Base-by-base conservation (phyloP, 176 grass and related monocot genomes). In the Rhipidocladum racemiflorum region DNA sequence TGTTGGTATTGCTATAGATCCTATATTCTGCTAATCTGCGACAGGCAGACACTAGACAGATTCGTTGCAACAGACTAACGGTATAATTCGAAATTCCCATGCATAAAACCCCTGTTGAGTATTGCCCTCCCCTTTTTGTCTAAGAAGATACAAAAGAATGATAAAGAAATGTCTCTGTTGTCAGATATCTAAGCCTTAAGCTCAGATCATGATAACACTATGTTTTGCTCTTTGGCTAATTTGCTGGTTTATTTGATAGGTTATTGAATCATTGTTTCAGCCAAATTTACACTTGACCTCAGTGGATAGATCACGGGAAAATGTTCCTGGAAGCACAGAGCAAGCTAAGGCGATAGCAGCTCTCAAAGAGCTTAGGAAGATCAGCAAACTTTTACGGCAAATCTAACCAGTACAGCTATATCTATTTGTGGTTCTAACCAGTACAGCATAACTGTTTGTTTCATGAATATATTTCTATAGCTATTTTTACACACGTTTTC, bases 361-460 rank as follows among this genome's bases (percentile, higher is more conserved):
- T 77, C 59, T 99, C 0, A 66, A 95, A 69, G 80, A 95, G 75
- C 92, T 99, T 46, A 80, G 73, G 74, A 99, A 88, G 75, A 90
- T 99, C 20, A 91, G 92, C 61, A 76, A 86, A 75, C 85, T 88
- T 61, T 60, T 99, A 65, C 54, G 80, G 50, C 71, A 43, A 76
- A 83, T 92, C 29, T 96, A 87, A 96, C 50, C 21, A 28, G 38
- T 63, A 65, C 46, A 65, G 15, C 36, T 81, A 64, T 66, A 49
- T 50, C 14, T 59, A 16, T 16, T n/a, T 28, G 35, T 21, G 78
- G 69, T 87, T 78, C 24, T 90, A 50, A 89, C 49, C 40, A n/a
- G 23, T 80, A 70, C 30, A 80, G 1, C 18, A 76, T 77, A 57
- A 25, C 9, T 64, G 54, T 81, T 44, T 84, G 8, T 40, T 73